Evolutionary conservation across 495 filamentous ascomycete genomes (phyloP).

Genomic region (Geoglossum glabrum): DNA sequence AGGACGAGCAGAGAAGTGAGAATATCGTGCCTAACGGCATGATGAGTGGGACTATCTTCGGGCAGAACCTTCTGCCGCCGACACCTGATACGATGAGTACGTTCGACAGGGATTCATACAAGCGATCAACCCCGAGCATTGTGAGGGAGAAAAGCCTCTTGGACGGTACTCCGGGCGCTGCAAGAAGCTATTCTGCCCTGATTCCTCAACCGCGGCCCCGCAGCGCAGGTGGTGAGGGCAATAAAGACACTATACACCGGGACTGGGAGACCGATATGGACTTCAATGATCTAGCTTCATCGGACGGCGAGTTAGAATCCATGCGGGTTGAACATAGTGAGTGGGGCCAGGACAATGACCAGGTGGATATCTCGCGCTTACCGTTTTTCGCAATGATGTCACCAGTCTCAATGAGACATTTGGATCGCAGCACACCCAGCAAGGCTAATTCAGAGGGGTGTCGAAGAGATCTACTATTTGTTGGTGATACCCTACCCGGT

Average conservation of each 20-base stretch:
- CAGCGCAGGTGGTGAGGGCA: background rate
- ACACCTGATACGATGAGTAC: constrained; percentile 7
- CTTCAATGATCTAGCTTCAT: background rate
- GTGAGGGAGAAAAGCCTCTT: constrained; percentile 1
- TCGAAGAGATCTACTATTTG: background rate
- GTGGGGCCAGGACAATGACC: background rate
- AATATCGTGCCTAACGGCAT: background rate
- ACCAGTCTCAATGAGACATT: background rate
- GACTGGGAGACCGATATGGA: background rate
- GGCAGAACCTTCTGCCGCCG: background rate
- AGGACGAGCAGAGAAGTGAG: background rate
- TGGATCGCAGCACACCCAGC: background rate
- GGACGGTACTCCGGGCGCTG: background rate
- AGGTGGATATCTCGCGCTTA: background rate
- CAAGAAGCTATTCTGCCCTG: background rate
- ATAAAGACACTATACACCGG: background rate
- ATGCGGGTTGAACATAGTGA: background rate
- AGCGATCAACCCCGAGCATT: background rate
- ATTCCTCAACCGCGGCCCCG: background rate
- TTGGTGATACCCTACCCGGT: background rate
- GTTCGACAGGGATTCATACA: constrained; percentile 3
- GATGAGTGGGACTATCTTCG: background rate
- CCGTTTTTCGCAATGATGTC: background rate
- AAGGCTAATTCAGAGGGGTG: background rate
- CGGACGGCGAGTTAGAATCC: background rate